Conservation (phyloP, 768 basidiomycete genomes). For the Solioccasus polychromus region DNA sequence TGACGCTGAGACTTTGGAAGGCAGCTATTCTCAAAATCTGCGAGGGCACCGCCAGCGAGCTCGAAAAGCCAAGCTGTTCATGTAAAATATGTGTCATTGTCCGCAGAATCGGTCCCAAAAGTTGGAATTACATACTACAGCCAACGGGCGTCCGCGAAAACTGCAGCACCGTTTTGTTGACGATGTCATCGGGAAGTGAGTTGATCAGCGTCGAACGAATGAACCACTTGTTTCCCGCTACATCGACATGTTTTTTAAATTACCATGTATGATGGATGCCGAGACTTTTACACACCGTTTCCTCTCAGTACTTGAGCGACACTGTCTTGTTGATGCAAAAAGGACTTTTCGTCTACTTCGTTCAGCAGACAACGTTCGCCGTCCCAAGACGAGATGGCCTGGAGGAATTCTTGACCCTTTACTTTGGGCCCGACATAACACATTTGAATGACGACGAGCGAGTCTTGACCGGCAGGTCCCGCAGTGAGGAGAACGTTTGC, state of each 20-base stretch:
- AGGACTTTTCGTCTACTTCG: constrained; percentile 88
- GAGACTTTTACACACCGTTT: constrained; percentile 54
- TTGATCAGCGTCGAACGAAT: constrained; percentile 82
- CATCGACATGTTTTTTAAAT: neutral
- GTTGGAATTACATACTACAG: constrained; percentile 63
- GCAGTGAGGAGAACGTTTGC: constrained; percentile 90
- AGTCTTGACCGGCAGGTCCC: constrained; percentile 79
- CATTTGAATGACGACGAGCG: constrained; percentile 87
- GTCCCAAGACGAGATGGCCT: constrained; percentile 86
- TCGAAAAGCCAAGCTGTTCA: constrained; percentile 86
- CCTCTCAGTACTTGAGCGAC: constrained; percentile 87
- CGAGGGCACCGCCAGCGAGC: constrained; percentile 77
- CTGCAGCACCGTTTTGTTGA: constrained; percentile 76
- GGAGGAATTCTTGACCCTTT: constrained; percentile 71
- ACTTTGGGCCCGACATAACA: constrained; percentile 81
- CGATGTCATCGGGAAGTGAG: constrained; percentile 83
- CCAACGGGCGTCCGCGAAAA: constrained; percentile 86
- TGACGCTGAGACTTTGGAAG: constrained; percentile 77
- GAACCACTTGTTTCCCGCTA: constrained; percentile 86
- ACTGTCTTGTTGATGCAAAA: constrained; percentile 87
- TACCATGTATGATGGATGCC: neutral
- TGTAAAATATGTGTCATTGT: constrained; percentile 1
- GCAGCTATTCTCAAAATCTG: constrained; percentile 70
- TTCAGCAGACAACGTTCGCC: constrained; percentile 84
- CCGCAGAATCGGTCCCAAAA: neutral